Base-by-base conservation (phyloP, 495 filamentous ascomycete genomes). In the Hypoxylon lienhwacheense region DNA sequence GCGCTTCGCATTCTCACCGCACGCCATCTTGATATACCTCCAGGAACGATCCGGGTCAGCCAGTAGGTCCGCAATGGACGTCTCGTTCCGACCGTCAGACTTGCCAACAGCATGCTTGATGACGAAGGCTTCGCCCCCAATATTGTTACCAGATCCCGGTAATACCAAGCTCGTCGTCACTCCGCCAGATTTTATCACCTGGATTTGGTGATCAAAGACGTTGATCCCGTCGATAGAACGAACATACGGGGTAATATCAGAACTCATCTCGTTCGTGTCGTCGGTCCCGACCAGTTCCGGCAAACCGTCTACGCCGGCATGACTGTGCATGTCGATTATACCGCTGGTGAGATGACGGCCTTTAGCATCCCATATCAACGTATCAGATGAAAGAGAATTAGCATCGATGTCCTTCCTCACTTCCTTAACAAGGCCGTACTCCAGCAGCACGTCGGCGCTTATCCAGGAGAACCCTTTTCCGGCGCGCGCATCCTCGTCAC, bases 21-120 rank as follows among this genome's bases (percentile, higher is more conserved):
- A 86, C 1, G 84, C 84, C 84, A 87, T 87, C 70, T 87, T 87
- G 72, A 87, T 81, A 66, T 80, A 86, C 26, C 79, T 67, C 75
- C 75, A 78, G 40, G 65, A 74, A 16, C 68, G 70, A 28, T 78
- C 75, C 7, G 74, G 73, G 22, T 78, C 75, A 11, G 75, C 75
- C 11, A 78, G 60, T 67, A 78, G 59, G 47, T 76, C 73, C 7
- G 47, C 53, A 11, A 72, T 73, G n/a, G 73, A 74, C n/a, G 71
- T 75, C 59, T 83, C 78, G 43, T 79, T 74, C 17, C 79, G 70
- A 15, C 81, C 71, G 42, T 78, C 72, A 0, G 65, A 56, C 47
- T 63, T 66, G 4, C 72, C 72, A n/a, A 77, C 68, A 16, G 77
- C 71, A 51, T 82, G 81, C 72, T 86, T 87, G 54, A 87, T 79